These are phyloP conservation scores for Cytospora piceicola DNA, from an alignment of 2,329 filamentous ascomycete species.

Conservation along the genomic window DNA sequence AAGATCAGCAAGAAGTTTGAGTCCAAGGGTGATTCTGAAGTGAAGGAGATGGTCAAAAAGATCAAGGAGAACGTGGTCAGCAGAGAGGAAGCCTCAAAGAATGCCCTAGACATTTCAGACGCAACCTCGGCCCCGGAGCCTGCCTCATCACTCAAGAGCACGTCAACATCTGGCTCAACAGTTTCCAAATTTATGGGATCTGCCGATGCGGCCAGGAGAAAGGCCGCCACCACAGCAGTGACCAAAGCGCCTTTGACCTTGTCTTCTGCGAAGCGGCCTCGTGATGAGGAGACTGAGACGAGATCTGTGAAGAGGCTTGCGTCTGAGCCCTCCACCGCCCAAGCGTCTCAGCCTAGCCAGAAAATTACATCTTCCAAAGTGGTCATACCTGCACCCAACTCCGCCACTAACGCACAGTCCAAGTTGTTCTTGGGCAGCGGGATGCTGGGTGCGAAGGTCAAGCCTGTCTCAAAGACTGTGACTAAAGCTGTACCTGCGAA, in stretches of 20 bases:
- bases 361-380: constrained; percentile 28
- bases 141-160: constrained; percentile 11
- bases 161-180: constrained; percentile 3
- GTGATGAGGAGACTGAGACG: constrained; percentile 45
- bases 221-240: constrained; percentile 22
- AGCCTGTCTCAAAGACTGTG: constrained; percentile 37
- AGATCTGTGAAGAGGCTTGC: constrained; percentile 46
- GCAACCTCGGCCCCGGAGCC: constrained; percentile 30
- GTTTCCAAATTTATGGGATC: constrained; percentile 31
- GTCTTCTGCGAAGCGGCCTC: constrained; percentile 41
- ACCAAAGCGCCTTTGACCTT: constrained; percentile 34
- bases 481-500: constrained; percentile 38
- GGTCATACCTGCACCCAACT: constrained; percentile 18
- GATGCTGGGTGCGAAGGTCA: constrained; percentile 29
- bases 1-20: constrained; percentile 66
- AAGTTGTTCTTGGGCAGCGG: constrained; percentile 29
- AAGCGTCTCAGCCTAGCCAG: constrained; percentile 23
- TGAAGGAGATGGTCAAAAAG: constrained; percentile 61
- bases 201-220: constrained; percentile 33
- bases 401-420: constrained; percentile 14
- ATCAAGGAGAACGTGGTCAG: constrained; percentile 40
- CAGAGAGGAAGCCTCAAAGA: constrained; percentile 35
- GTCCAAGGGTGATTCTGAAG: constrained; percentile 67
- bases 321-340: constrained; percentile 37
- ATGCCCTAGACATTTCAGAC: constrained; percentile 35